These are phyloP conservation scores for Heliamphora pulchella DNA, from an alignment of 179 eudicot genomes.

Conservation along the genomic window DNA sequence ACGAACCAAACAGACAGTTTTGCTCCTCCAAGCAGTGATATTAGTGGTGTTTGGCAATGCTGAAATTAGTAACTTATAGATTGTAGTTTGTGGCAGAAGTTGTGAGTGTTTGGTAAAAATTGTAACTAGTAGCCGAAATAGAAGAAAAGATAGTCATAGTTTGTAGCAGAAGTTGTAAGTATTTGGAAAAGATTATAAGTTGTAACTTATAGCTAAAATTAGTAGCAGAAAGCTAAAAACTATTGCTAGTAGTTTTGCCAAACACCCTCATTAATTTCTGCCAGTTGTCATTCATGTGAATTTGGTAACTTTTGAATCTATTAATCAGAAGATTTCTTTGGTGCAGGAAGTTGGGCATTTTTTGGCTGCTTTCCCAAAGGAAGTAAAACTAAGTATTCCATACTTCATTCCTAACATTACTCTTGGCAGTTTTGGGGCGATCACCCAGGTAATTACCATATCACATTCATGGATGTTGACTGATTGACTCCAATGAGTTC, in stretches of 20 bases:
- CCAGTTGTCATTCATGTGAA: slow-evolving; percentile 5
- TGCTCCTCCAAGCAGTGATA: background rate
- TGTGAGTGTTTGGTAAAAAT: no score
- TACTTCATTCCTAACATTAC: slow-evolving; percentile 92
- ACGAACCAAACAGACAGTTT: background rate
- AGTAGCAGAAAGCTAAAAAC: no score
- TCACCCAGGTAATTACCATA: slow-evolving; percentile 62
- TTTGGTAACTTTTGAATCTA: slow-evolving; percentile 23
- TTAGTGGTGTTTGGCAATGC: background rate
- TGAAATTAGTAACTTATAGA: no score
- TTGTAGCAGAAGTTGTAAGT: no score
- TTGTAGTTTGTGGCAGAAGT: no score
- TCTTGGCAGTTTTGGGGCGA: slow-evolving; percentile 97
- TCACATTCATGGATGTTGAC: background rate
- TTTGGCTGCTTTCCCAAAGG: slow-evolving; percentile 85
- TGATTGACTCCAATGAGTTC: no score
- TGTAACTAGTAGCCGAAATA: no score
- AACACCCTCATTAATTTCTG: no score
- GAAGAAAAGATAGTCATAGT: no score
- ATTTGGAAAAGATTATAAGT: no score
- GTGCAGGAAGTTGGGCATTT: slow-evolving; percentile 95
- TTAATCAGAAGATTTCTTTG: slow-evolving; percentile 30
- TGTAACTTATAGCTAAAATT: no score
- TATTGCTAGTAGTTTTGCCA: no score
- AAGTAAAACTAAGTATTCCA: slow-evolving; percentile 92